Evolutionary conservation across 1,284 basidiomycete species (phyloP), one percentile per base, ranked within the genome.

Genomic region (Stygiomarasmius scandens): DNA sequence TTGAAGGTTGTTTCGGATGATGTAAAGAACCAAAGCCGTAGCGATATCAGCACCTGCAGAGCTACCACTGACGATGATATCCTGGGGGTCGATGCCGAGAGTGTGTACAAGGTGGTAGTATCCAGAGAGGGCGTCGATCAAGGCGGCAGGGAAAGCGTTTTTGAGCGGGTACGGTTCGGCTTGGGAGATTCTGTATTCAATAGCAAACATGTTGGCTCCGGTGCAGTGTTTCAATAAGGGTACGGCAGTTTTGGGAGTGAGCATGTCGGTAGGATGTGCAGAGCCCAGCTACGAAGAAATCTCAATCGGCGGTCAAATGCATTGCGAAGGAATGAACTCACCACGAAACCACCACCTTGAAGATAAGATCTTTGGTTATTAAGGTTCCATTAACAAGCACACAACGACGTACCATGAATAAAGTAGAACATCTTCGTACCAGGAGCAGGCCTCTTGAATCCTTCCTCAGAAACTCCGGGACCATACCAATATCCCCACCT

Each of bases 81-180:
- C 25, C 5, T 47, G 9, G 3, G 45, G 22, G 22, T 47, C 22
- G 45, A 79, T 70, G 0, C 67, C 66, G 46, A 73, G 63, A 1
- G 61, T 62, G 19, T 70, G 58, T 22, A 77, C 67, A 3, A 79
- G 69, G 61, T 79, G 73, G 45, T 67, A 56, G 59, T 78, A 80
- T 0, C 71, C 71, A 1, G 74, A 69, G 20, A 78, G 68, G 0
- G 71, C 71, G 58, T 81, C 78, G 29, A 79, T 66, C 2, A 81
- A 71, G 1, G 75, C 76, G 8, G 77, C 64, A 0, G 80, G 78
- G 68, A 78, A 79, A 1, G 76, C 64, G 24, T 66, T 66, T 52
- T 22, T 24, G 3, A 58, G 29, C 11, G 55, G 47, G 50, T 60
- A 63, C 1, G 68, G 67, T 0, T 50, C 52, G 2, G 63, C 50